Percentiles rank a stretch among this genome's conserved stretches.
These are phyloP conservation scores for Apophysomyces variabilis DNA, from an alignment of 371 early-diverging fungal genomes.

Conservation along the genomic window DNA sequence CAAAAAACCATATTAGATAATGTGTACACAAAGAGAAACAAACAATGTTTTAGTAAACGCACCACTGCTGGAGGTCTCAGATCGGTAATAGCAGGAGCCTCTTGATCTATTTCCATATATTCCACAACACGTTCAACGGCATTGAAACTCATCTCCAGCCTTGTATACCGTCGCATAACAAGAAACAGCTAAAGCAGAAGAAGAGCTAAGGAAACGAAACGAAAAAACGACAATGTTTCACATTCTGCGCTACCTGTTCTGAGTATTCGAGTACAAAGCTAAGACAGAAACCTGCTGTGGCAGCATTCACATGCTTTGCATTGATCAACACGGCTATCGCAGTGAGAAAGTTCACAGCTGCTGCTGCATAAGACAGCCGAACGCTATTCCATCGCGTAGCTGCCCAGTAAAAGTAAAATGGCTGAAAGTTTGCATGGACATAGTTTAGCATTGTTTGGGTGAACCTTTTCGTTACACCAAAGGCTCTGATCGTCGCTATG, in stretches of 20 bases:
- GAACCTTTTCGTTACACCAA: conserved; percentile 65
- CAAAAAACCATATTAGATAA: neutral
- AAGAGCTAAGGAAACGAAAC: neutral
- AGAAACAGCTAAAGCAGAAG: conserved; percentile 57
- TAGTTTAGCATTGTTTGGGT: conserved; percentile 55
- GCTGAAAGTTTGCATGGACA: conserved; percentile 68
- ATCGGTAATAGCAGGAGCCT: conserved; percentile 64
- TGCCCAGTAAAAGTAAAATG: conserved; percentile 76
- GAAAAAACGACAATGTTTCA: neutral
- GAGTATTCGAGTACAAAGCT: conserved; percentile 76
- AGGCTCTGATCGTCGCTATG: conserved; percentile 81
- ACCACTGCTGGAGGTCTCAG: conserved; percentile 60
- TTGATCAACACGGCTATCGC: conserved; percentile 54
- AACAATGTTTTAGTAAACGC: conserved; percentile 5
- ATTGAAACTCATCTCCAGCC: conserved; percentile 84
- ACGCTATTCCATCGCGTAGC: conserved; percentile 85
- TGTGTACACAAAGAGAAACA: neutral
- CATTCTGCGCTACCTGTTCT: conserved; percentile 40
- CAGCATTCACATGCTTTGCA: conserved; percentile 59
- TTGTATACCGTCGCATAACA: conserved; percentile 72
- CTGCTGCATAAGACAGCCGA: conserved; percentile 70
- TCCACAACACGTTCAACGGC: conserved; percentile 86
- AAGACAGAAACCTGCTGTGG: conserved; percentile 79
- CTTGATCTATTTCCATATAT: conserved; percentile 79
- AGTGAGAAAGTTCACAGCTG: conserved; percentile 63